Conservation (phyloP, 1,284 basidiomycete genomes). For the Pseudomicrostroma phylloplanum region DNA sequence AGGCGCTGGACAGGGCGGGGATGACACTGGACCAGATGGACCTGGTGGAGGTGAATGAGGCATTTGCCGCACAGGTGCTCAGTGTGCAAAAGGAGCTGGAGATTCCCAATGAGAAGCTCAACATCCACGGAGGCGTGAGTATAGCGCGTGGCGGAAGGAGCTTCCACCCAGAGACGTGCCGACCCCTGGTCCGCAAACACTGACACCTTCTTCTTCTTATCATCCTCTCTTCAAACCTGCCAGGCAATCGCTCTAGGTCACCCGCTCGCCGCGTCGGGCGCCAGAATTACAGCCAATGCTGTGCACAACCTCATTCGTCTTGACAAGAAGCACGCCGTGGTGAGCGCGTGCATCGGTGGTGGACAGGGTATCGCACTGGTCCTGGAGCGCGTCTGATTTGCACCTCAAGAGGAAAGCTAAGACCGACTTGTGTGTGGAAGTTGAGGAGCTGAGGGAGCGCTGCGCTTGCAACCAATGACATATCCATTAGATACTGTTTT, state of each 20-base stretch:
- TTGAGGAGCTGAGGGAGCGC: too few species aligned
- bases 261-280: slow-evolving; percentile 57
- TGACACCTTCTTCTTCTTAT: background rate
- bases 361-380: slow-evolving; percentile 54
- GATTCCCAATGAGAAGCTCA: slow-evolving; percentile 59
- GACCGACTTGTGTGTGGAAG: too few species aligned
- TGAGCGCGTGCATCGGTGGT: slow-evolving; percentile 58
- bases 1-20: slow-evolving; percentile 51
- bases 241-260: slow-evolving; percentile 55
- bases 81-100: slow-evolving; percentile 82
- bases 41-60: slow-evolving; percentile 61
- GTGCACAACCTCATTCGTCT: slow-evolving; percentile 57
- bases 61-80: slow-evolving; percentile 89
- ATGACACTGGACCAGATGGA: slow-evolving; percentile 55
- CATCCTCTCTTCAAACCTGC: background rate
- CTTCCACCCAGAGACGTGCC: background rate
- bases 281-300: slow-evolving; percentile 56
- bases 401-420: background rate
- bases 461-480: too few species aligned
- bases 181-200: background rate
- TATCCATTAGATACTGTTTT: too few species aligned
- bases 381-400: slow-evolving; percentile 45
- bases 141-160: slow-evolving; percentile 12
- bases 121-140: slow-evolving; percentile 54
- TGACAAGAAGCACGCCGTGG: slow-evolving; percentile 57